These are phyloP conservation scores for Recurvomyces mirabilis DNA, from an alignment of 495 filamentous ascomycete species.

Conservation along the genomic window DNA sequence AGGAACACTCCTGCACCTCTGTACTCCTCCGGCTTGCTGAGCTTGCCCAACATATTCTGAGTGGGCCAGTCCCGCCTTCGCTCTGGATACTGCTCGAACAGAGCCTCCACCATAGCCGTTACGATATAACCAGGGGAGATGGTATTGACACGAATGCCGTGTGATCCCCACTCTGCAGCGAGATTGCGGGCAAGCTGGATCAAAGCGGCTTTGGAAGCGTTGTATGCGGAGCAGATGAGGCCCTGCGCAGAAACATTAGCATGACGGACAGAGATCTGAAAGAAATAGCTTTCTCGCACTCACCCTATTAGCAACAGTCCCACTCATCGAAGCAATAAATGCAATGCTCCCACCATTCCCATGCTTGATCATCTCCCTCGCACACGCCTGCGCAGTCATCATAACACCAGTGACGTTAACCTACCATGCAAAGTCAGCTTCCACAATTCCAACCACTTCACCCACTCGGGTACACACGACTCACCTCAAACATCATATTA, in stretches of 20 bases:
- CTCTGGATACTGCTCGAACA: slow-evolving; percentile 68
- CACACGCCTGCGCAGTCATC: slow-evolving; percentile 66
- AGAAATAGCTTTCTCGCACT: slow-evolving; percentile 24
- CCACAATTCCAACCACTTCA: background rate
- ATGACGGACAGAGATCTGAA: background rate
- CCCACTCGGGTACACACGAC: background rate
- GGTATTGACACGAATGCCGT: slow-evolving; percentile 89
- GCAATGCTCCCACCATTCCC: slow-evolving; percentile 53
- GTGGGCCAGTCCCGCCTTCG: slow-evolving; percentile 65
- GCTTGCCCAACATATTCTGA: slow-evolving; percentile 76
- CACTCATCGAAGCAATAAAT: slow-evolving; percentile 71
- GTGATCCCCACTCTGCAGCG: slow-evolving; percentile 74
- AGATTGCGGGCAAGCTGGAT: slow-evolving; percentile 76
- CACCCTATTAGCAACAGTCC: slow-evolving; percentile 61
- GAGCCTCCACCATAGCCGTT: slow-evolving; percentile 75
- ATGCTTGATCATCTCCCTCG: slow-evolving; percentile 59
- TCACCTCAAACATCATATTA: slow-evolving; percentile 55
- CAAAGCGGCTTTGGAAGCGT: slow-evolving; percentile 80
- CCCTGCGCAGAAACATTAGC: slow-evolving; percentile 36
- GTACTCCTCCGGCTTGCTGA: slow-evolving; percentile 75
- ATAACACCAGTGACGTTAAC: slow-evolving; percentile 64
- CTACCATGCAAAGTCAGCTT: background rate
- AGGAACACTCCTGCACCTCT: slow-evolving; percentile 50
- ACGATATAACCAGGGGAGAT: slow-evolving; percentile 92
- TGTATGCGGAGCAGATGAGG: slow-evolving; percentile 70